Base-by-base conservation (phyloP, 371 early-diverging fungal species). In the Mucor ambiguus region DNA sequence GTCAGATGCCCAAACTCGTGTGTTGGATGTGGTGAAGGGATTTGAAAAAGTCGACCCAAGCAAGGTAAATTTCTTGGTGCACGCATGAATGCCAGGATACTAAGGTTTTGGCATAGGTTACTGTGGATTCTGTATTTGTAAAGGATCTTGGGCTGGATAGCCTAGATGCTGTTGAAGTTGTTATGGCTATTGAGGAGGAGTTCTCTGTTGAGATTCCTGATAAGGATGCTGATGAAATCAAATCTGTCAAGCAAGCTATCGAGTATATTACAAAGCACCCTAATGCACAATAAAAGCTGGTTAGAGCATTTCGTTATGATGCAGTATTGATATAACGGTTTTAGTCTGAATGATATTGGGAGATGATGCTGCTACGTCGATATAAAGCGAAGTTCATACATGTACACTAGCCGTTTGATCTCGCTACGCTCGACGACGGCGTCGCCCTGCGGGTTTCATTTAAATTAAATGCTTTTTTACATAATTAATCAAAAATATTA, bases 171-270 rank as follows among this genome's bases (percentile, higher is more conserved):
- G 97, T 98, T 48, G 99, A 98, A 82, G 96, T 98, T 61, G 95
- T 97, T 57, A 98, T 98, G 96, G 97, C 97, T 55, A 89, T 98
- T 69, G 99, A 98, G 84, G 98, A 98, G 72, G 99, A 98, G 80
- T 98, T 98, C 86, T 92, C 91, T 68, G 91, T 98, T 60, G 98
- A 98, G 83, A 93, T 98, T 74, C 92, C 97, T 60, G 99, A 98
- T 78, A 91, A 94, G 78, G 98, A 95, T 67, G 97, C 98, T 63
- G 99, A 98, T 79, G 89, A 92, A 68, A 96, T 98, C 82, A 85
- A 91, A 78, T 93, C 91, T 60, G 89, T 92, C 44, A 80, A 86
- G 58, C 89, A 96, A 71, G 98, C 97, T 62, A 88, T 96, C 29
- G 95, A 96, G 37, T 94, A 90, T 75, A 90, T 95, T 77, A 70